Percentiles rank a stretch among this genome's conserved stretches.
Conservation (phyloP, 2,329 filamentous ascomycete species). For the Alternaria postmessia region DNA sequence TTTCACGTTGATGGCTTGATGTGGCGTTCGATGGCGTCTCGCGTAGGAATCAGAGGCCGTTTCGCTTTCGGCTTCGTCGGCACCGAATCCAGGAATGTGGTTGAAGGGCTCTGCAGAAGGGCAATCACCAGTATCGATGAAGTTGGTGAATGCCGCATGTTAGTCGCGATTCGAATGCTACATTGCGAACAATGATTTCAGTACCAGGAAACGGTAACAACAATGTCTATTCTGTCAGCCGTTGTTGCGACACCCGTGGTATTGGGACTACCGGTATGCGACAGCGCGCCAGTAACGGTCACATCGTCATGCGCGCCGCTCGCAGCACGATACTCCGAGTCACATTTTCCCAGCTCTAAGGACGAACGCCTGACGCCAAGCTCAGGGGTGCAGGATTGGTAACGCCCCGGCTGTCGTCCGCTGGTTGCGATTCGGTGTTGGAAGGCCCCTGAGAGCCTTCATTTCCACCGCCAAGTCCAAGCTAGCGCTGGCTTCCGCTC, state of each 20-base stretch:
- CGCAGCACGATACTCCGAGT: not conserved
- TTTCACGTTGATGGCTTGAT: not conserved
- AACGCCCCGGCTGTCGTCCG: not conserved
- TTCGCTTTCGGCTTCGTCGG: constrained; percentile 1
- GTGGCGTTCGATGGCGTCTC: constrained; percentile 10
- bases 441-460: constrained; percentile 3
- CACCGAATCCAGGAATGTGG: not conserved
- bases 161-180: not conserved
- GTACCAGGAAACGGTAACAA: too few relatives aligned
- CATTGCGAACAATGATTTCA: too few relatives aligned
- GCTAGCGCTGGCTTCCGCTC: constrained; percentile 7
- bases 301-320: not conserved
- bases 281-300: not conserved
- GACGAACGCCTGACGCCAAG: constrained; percentile 1
- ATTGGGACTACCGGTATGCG: not conserved
- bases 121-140: not conserved
- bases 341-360: constrained; percentile 1
- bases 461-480: constrained; percentile 17
- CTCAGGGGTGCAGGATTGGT: not conserved
- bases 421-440: constrained; percentile 9
- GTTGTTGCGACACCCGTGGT: not conserved
- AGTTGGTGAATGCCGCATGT: not conserved
- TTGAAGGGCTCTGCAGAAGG: not conserved
- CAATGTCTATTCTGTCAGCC: constrained; percentile 1
- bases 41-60: constrained; percentile 3